phyloP scores from a whole-genome alignment of 169 alveolate species.

The Pseudocohnilembus persalinus region DNA sequence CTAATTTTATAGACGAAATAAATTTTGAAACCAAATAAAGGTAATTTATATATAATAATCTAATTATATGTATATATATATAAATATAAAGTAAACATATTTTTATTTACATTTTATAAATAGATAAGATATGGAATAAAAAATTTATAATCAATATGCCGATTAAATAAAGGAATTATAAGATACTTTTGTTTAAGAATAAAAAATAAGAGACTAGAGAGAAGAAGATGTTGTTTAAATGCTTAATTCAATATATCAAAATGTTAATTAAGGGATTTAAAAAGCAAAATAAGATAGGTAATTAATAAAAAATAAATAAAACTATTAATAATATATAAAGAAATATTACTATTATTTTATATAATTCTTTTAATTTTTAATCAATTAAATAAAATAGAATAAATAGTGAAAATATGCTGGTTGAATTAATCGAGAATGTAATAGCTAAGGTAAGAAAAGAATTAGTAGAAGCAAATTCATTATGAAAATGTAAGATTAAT shows the following conservation, averaged over 20 bases:
- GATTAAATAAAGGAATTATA: constrained; percentile 30
- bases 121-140: constrained; percentile 32
- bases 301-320: too few species aligned
- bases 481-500: neutral
- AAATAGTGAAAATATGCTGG: neutral
- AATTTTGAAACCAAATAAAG: neutral
- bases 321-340: too few species aligned
- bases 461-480: neutral
- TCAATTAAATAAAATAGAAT: neutral
- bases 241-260: constrained; percentile 22
- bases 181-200: constrained; percentile 25
- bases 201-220: constrained; percentile 28
- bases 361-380: too few species aligned
- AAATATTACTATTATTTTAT: too few species aligned
- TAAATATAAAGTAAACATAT: neutral
- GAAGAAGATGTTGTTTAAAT: constrained; percentile 29
- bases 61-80: too few species aligned
- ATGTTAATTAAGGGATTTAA: constrained; percentile 1
- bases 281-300: neutral
- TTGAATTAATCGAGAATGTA: neutral
- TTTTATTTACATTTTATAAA: too few species aligned
- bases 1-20: neutral
- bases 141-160: constrained; percentile 14
- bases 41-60: neutral
- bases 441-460: neutral